Percentiles rank a stretch among this genome's conserved stretches.
Evolutionary conservation across 768 basidiomycete species (phyloP).

Genomic region (Mycena belliarum): DNA sequence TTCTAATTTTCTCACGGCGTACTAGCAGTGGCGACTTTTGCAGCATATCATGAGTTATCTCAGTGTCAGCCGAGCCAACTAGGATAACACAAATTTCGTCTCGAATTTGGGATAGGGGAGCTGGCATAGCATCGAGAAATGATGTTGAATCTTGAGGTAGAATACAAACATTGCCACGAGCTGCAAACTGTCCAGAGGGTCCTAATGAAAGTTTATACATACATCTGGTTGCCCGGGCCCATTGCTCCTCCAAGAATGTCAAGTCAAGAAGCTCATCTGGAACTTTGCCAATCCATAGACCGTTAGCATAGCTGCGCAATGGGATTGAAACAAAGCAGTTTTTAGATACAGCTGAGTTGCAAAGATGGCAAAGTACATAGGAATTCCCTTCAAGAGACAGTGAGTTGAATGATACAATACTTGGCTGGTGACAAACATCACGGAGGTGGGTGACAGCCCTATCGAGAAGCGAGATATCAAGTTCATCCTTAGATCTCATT

Average conservation of each 20-base stretch:
- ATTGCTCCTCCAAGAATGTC: constrained; percentile 25
- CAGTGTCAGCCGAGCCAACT: constrained; percentile 21
- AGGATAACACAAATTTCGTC: constrained; percentile 26
- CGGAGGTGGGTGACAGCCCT: constrained; percentile 11
- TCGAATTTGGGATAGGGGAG: constrained; percentile 7
- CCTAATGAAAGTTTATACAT: constrained; percentile 19
- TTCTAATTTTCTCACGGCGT: constrained; percentile 1
- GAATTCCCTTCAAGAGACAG: background rate
- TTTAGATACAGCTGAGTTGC: constrained; percentile 8
- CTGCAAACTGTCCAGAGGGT: constrained; percentile 22
- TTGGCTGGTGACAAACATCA: background rate
- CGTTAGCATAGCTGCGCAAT: constrained; percentile 25
- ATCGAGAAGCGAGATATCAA: constrained; percentile 19
- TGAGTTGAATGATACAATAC: background rate
- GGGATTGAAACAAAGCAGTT: constrained; percentile 12
- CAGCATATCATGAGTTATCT: constrained; percentile 17
- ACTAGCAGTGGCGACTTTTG: constrained; percentile 19
- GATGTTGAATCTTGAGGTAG: constrained; percentile 20
- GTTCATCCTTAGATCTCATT: background rate
- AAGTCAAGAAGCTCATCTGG: constrained; percentile 17
- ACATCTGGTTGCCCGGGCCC: constrained; percentile 11
- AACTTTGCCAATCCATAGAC: constrained; percentile 21
- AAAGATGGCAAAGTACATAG: constrained; percentile 10
- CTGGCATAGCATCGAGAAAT: constrained; percentile 11
- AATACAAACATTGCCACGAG: constrained; percentile 25